A percentile compares a stretch with the other conserved stretches of the same genome.
Conservation (phyloP, 73 alveolate species). For the Breviolum minutum region DNA sequence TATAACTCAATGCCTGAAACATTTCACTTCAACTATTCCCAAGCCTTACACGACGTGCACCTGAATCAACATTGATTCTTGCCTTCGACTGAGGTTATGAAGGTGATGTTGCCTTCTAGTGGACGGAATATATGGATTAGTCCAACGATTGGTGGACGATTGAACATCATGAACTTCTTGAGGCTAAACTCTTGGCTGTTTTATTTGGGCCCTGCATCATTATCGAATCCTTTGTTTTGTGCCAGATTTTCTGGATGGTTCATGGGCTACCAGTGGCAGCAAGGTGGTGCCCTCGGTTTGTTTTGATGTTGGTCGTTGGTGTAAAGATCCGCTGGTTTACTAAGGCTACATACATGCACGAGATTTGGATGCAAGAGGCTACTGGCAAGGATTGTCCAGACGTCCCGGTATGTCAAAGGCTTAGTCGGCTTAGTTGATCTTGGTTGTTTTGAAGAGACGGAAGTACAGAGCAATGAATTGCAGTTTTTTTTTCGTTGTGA, state of each 20-base stretch:
- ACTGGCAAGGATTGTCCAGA: constrained; percentile 15
- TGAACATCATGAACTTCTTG: constrained; percentile 53
- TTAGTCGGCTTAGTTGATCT: neutral
- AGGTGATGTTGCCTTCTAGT: constrained; percentile 58
- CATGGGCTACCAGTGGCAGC: constrained; percentile 86
- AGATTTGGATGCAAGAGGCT: constrained; percentile 67
- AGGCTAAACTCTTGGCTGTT: neutral
- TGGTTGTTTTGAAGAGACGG: neutral
- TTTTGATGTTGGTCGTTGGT: neutral
- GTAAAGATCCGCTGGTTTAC: neutral
- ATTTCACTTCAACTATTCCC: too few species aligned
- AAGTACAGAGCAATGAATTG: neutral
- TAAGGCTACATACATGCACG: constrained; percentile 44
- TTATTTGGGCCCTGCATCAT: too few species aligned
- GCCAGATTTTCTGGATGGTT: constrained; percentile 77
- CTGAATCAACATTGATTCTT: too few species aligned
- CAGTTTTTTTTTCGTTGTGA: neutral
- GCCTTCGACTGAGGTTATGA: too few species aligned
- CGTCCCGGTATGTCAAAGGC: constrained; percentile 15
- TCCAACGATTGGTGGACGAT: constrained; percentile 88
- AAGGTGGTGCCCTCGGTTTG: neutral
- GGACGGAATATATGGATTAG: constrained; percentile 72
- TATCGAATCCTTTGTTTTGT: neutral
- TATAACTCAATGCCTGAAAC: too few species aligned
- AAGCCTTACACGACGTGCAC: too few species aligned